Percentiles rank a stretch among this genome's conserved stretches.
These are phyloP conservation scores for Inonotus obliquus DNA, from an alignment of 1,284 basidiomycete genomes.

Conservation along the genomic window DNA sequence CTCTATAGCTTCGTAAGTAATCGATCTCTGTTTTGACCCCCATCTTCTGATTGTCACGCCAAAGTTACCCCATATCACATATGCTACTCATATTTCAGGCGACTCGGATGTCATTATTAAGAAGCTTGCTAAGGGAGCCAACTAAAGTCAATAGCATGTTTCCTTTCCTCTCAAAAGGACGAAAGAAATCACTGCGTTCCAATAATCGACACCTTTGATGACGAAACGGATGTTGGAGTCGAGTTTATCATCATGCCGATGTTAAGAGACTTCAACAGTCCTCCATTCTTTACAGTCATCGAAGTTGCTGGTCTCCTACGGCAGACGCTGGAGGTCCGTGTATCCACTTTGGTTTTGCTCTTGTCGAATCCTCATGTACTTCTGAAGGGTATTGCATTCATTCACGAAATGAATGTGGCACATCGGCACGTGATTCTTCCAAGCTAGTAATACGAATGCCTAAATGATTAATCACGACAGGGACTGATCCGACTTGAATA, in stretches of 20 bases:
- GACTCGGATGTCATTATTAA: neutral
- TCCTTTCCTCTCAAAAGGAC: conserved; percentile 10
- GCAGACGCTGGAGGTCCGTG: conserved; percentile 10
- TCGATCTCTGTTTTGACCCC: neutral
- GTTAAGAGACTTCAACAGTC: conserved; percentile 4
- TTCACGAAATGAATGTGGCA: neutral
- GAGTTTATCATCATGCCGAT: conserved; percentile 13
- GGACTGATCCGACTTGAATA: conserved; percentile 1
- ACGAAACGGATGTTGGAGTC: neutral
- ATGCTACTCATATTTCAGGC: neutral
- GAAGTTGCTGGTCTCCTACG: conserved; percentile 8
- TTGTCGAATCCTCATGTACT: neutral
- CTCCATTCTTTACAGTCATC: conserved; percentile 2
- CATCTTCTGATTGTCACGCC: neutral
- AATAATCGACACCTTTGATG: conserved; percentile 15
- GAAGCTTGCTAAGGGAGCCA: neutral
- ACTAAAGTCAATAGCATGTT: neutral
- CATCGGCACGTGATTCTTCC: conserved; percentile 4
- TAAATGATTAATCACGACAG: neutral
- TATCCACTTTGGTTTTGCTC: no score
- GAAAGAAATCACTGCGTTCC: conserved; percentile 21
- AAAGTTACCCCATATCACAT: neutral
- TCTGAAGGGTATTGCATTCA: neutral
- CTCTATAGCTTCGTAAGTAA: neutral
- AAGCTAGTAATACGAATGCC: neutral